Base-by-base conservation (phyloP, 768 basidiomycete species). In the Suillus clintonianus region DNA sequence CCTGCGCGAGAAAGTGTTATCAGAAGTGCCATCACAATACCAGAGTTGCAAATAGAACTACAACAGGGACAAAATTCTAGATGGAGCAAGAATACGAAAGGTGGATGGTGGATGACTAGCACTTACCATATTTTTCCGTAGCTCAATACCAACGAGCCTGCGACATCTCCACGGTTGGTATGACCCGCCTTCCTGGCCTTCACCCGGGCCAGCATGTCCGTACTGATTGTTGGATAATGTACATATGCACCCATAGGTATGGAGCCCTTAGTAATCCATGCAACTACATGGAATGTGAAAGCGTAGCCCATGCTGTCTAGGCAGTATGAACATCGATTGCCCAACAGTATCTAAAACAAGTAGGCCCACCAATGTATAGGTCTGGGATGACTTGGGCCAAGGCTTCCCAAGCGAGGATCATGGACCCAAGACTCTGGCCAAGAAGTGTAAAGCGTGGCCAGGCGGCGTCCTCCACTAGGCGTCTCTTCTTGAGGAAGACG, bases 301-400 rank as follows among this genome's bases (percentile, higher is more conserved):
- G 95, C 95, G 69, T 95, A 97, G 34, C 97, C 97, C 96, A 99
- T 99, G 0, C 95, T 94, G 73, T 99, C 97, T 97, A 68, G 3
- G 50, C 53, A 45, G 47, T 24, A 22, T 30, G 27, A 58, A 47
- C 30, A n/a, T 58, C 51, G 64, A 55, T 65, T 30, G 68, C 62
- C 64, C 62, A 30, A 59, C 47, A 61, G 0, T n/a, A 17, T 48
- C 34, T 39, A 41, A 13, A 39, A 42, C 11, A 50, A 19, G 32
- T 5, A 32, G 27, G 54, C 85, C 41, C 51, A 95, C 95, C 95
- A 42, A 99, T 91, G 77, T 88, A 99, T 1, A 97, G 79, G 76
- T 99, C 94, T 2, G 96, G 95, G 51, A 95, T 84, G 27, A 98
- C 78, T 59, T 80, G 82, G 0, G 84, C 76, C 79, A 98, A 82